These are phyloP conservation scores for Komagataea norvegica DNA, from an alignment of 1,139 yeast species.

Conservation along the genomic window DNA sequence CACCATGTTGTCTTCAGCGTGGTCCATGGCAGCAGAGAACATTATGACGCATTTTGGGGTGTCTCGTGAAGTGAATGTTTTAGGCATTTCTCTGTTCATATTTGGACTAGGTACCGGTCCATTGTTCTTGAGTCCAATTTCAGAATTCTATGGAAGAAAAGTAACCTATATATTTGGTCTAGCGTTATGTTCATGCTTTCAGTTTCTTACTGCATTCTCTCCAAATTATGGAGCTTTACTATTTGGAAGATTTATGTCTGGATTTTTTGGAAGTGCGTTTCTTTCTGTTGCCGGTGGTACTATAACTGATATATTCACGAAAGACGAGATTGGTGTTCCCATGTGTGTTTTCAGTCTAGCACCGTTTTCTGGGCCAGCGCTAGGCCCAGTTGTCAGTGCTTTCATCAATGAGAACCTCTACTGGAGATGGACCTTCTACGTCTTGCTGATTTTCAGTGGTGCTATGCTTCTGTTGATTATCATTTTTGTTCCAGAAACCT, in stretches of 20 bases:
- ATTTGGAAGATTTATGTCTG: constrained; percentile 63
- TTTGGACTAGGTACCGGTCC: constrained; percentile 79
- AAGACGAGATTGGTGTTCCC: constrained; percentile 58
- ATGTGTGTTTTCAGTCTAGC: constrained; percentile 67
- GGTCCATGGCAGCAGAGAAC: constrained; percentile 48
- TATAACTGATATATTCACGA: constrained; percentile 58
- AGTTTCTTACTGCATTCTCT: constrained; percentile 63
- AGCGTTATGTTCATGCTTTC: constrained; percentile 52
- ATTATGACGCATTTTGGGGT: constrained; percentile 47
- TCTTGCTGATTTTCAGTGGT: constrained; percentile 62
- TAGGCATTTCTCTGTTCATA: constrained; percentile 65
- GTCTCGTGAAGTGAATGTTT: constrained; percentile 53
- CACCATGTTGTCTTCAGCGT: constrained; percentile 52
- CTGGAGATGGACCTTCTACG: constrained; percentile 58
- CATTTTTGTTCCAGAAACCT: constrained; percentile 65
- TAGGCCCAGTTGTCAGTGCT: constrained; percentile 69
- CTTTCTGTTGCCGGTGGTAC: constrained; percentile 79
- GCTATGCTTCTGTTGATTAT: constrained; percentile 45
- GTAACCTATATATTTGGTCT: constrained; percentile 60
- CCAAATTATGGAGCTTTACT: constrained; percentile 57
- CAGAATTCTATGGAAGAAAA: constrained; percentile 74
- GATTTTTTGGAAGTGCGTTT: constrained; percentile 67
- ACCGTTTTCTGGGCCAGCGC: constrained; percentile 71
- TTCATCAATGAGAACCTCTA: constrained; percentile 49
- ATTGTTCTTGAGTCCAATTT: constrained; percentile 69